Percentiles rank a stretch among this genome's conserved stretches.
Conservation (phyloP, 306 rosid genomes). For the Vigna unguiculata region DNA sequence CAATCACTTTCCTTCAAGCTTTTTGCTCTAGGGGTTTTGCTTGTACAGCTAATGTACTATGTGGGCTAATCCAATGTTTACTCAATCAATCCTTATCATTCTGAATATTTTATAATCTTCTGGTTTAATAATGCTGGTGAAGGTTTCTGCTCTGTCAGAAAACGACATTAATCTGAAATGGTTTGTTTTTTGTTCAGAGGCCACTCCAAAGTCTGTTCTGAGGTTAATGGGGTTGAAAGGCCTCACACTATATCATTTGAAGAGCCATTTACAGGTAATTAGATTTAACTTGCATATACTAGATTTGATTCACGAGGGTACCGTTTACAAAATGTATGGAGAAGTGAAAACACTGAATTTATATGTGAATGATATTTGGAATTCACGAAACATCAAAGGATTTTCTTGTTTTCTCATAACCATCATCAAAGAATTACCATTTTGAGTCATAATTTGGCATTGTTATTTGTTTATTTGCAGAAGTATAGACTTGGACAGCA, state of each 20-base stretch:
- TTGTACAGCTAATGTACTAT: not conserved
- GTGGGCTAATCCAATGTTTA: conserved; percentile 1
- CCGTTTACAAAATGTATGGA: not conserved
- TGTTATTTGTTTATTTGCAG: conserved; percentile 53
- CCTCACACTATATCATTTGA: conserved; percentile 92
- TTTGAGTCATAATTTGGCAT: conserved; percentile 25
- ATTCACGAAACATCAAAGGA: not conserved
- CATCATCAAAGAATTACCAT: not conserved
- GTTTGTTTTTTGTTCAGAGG: conserved; percentile 64
- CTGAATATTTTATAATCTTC: not conserved
- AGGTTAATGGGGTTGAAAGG: conserved; percentile 96
- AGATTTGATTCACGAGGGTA: not conserved
- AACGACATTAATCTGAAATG: conserved; percentile 36
- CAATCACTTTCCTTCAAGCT: conserved; percentile 13
- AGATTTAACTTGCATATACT: not conserved
- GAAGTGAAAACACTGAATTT: not conserved
- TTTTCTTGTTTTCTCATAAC: not conserved
- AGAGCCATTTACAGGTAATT: conserved; percentile 96
- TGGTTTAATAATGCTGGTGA: not conserved
- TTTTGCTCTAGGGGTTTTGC: not conserved
- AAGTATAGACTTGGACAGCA: conserved; percentile 94
- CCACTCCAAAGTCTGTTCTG: conserved; percentile 92
- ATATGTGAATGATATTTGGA: not conserved
- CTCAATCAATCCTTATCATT: not conserved
- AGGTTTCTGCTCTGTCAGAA: not conserved